Evolutionary conservation across 2,329 filamentous ascomycete species (phyloP).

Genomic region (Saccharata proteae): DNA sequence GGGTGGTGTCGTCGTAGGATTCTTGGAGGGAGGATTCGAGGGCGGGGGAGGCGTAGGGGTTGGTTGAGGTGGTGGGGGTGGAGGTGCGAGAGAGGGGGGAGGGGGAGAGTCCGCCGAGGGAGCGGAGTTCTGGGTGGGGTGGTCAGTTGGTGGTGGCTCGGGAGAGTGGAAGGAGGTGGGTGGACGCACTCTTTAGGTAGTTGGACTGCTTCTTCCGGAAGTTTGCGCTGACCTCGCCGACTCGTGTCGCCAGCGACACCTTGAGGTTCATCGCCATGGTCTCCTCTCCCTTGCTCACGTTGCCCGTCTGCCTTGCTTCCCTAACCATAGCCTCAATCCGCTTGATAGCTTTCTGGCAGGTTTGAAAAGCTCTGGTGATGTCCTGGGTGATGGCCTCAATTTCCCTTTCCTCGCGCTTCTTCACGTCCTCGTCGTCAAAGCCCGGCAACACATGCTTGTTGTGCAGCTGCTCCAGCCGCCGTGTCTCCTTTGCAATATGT

Average conservation of each 20-base stretch:
- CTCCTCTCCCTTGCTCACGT: constrained; percentile 72
- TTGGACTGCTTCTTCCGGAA: constrained; percentile 97
- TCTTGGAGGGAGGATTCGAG: constrained; percentile 55
- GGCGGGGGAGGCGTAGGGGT: constrained; percentile 71
- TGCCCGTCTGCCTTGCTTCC: constrained; percentile 61
- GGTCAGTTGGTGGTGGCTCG: neutral
- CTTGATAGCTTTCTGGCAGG: constrained; percentile 81
- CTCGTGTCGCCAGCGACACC: constrained; percentile 73
- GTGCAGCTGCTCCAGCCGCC: constrained; percentile 80
- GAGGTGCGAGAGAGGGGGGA: constrained; percentile 31
- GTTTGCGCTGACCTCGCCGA: constrained; percentile 81
- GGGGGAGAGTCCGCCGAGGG: constrained; percentile 38
- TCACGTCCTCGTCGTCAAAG: constrained; percentile 89
- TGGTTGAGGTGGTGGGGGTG: constrained; percentile 38
- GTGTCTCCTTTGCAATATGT: constrained; percentile 70
- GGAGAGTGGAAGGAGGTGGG: neutral
- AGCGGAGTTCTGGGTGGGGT: constrained; percentile 25
- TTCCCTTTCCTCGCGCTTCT: constrained; percentile 73
- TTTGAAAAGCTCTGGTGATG: constrained; percentile 80
- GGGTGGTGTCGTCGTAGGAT: constrained; percentile 84
- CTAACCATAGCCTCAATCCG: constrained; percentile 76
- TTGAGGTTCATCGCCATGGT: constrained; percentile 95
- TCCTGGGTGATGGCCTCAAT: constrained; percentile 85
- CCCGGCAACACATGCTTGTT: constrained; percentile 94
- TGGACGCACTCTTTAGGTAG: constrained; percentile 72